phyloP scores from a whole-genome alignment of 2,329 filamentous ascomycete genomes.

The Rhynchosporium graminicola region DNA sequence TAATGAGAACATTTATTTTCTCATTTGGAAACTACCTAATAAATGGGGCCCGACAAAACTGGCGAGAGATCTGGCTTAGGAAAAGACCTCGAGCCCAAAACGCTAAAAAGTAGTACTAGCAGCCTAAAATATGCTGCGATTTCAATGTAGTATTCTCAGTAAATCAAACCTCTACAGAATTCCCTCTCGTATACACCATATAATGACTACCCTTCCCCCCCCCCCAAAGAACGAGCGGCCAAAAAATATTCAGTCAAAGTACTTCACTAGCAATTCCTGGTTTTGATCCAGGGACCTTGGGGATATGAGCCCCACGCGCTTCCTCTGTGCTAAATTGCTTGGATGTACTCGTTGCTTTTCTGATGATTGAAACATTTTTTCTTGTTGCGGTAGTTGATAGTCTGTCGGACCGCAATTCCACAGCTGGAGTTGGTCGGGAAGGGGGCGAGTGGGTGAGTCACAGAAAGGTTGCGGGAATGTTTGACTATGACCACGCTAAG shows the following conservation, averaged over 20 bases:
- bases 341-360: not conserved
- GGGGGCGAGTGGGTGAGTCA: not conserved
- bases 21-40: no score
- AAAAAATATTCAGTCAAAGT: not conserved
- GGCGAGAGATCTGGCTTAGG: no score
- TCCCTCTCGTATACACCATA: no score
- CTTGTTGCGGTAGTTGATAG: not conserved
- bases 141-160: no score
- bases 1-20: no score
- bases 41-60: no score
- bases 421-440: not conserved
- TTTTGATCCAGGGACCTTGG: conserved; percentile 6
- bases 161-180: no score
- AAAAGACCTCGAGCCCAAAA: no score
- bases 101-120: no score
- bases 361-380: not conserved
- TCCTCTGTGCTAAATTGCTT: conserved; percentile 9
- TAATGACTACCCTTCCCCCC: no score
- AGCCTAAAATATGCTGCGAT: no score
- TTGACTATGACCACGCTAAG: not conserved
- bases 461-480: not conserved
- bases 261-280: conserved; percentile 1
- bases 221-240: not conserved
- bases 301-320: conserved; percentile 5
- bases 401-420: no score